Base-by-base conservation (phyloP, 148 eudicot species). In the Persicaria tinctoria region DNA sequence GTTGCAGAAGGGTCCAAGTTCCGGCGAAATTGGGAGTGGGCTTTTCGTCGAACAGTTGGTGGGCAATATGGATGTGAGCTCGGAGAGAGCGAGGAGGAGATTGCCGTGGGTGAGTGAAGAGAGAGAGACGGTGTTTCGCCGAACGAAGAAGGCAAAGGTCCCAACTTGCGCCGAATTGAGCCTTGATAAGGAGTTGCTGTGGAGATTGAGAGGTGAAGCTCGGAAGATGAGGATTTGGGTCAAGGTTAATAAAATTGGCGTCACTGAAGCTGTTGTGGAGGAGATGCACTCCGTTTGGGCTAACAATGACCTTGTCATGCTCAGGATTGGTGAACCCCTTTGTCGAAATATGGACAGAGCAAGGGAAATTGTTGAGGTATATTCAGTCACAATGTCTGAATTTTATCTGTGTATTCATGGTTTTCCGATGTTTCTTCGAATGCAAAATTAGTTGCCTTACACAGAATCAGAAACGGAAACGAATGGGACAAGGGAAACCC, bases 331-430 rank as follows among this genome's bases (percentile, higher is more conserved):
- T 82, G 50, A 89, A 62, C 99, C 99, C 16, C 80, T 95, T 82
- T 85, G 90, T 76, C 79, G 87, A 17, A 95, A 95, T 72, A 92
- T 95, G 99, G 91, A 89, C 49, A 82, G 99, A 80, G 99, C 97
- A 3, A 80, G 84, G 59, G 99, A 95, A 78, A 95, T 95, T 46
- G 90, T 89, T 72, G 99, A 95, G 97, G 97, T 95, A 74, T 38
- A 48, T 0, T 12, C 18, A 8, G 14, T 71, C 74, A 47, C 13
- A 46, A 71, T 50, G 4, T 71, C 16, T 12, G 53, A 71, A 71
- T 47, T 48, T 4, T 48, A 17, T 47, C 13, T 71, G 55, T 71
- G 18, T 71, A 13, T 18, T 47, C 20, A 41, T 68, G 23, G 4
- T 46, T 17, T 68, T 68, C 17, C 47, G 10, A 66, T 56, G 20